phyloP scores from a whole-genome alignment of 129 eudicot genomes.

The Centaurea solstitialis region DNA sequence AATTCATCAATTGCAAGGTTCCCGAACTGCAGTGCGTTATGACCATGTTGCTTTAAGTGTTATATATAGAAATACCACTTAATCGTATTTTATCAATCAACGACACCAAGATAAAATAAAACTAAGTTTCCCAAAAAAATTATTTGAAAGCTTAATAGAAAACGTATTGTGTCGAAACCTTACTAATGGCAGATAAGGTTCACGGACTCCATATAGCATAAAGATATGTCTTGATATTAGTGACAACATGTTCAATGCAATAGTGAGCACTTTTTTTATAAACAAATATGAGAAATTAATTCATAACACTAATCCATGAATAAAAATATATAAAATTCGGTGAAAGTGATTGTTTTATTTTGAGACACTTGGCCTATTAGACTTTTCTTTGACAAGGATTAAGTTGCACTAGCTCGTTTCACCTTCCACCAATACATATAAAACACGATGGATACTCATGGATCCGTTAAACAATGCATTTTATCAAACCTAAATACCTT shows the following conservation, averaged over 20 bases:
- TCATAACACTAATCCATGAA: neutral
- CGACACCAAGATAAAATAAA: too few species aligned
- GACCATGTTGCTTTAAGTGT: too few species aligned
- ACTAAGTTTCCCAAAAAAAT: neutral
- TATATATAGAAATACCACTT: too few species aligned
- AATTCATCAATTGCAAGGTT: too few species aligned
- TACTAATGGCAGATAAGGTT: neutral
- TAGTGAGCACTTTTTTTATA: too few species aligned
- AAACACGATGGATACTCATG: neutral
- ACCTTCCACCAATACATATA: too few species aligned
- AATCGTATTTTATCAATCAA: too few species aligned
- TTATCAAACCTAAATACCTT: neutral
- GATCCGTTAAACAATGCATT: neutral
- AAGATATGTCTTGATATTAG: neutral
- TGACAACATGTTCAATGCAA: neutral
- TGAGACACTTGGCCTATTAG: neutral
- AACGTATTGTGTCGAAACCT: neutral
- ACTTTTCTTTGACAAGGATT: neutral
- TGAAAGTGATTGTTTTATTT: neutral
- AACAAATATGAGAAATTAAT: neutral
- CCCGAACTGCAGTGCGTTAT: too few species aligned
- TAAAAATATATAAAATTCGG: too few species aligned
- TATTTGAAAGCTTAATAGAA: neutral
- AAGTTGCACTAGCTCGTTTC: too few species aligned
- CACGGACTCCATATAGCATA: neutral